A percentile compares a stretch with the other conserved stretches of the same genome.
These are phyloP conservation scores for Polyporus tsugae DNA, from an alignment of 1,284 basidiomycete species.

Conservation along the genomic window DNA sequence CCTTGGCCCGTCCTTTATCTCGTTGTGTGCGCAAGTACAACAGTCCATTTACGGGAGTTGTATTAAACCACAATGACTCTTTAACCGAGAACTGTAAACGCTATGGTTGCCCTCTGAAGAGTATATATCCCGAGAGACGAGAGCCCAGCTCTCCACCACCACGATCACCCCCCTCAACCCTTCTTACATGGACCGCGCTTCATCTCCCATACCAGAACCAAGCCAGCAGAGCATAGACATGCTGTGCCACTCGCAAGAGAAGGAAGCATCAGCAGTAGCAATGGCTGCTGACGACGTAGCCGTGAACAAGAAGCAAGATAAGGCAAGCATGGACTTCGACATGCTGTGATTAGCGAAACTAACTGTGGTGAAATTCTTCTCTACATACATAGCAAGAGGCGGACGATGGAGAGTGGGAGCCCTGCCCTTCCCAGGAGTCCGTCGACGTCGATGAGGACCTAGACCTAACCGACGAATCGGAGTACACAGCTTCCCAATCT, in stretches of 20 bases:
- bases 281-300: background rate
- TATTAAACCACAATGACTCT: background rate
- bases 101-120: background rate
- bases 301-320: background rate
- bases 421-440: slow-evolving; percentile 1
- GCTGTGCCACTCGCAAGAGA: background rate
- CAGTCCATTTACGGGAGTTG: background rate
- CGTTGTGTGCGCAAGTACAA: background rate
- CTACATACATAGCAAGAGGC: background rate
- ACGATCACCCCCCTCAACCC: background rate
- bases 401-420: slow-evolving; percentile 1
- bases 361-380: background rate
- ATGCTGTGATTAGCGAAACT: background rate
- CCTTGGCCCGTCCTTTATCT: background rate
- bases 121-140: background rate
- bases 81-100: background rate
- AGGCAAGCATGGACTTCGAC: background rate
- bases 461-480: too few relatives aligned
- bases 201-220: background rate
- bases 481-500: background rate
- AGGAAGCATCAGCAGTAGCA: background rate
- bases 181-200: background rate
- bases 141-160: background rate
- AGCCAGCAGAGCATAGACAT: background rate
- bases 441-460: background rate